phyloP scores from a whole-genome alignment of 2,329 filamentous ascomycete species.

The Macrophomina tecta region DNA sequence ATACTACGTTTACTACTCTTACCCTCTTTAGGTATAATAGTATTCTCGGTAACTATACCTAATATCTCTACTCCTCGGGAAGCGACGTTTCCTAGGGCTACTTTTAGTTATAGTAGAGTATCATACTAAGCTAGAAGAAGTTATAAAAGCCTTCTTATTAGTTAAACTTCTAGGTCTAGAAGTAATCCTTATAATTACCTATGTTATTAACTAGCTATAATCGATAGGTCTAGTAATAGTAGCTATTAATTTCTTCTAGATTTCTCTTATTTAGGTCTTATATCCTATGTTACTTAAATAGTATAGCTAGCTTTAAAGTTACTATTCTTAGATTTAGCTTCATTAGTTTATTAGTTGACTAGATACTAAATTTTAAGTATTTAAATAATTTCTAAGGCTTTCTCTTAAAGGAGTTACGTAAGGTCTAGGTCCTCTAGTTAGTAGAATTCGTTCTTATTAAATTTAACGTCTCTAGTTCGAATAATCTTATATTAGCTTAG shows the following conservation, averaged over 20 bases:
- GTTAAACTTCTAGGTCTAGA: background rate
- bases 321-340: background rate
- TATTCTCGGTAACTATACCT: too few relatives aligned
- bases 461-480: slow-evolving; percentile 7
- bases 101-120: too few relatives aligned
- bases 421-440: slow-evolving; percentile 2
- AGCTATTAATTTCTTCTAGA: background rate
- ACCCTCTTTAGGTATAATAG: too few relatives aligned
- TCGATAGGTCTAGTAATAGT: background rate
- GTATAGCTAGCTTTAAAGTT: too few relatives aligned
- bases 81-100: too few relatives aligned
- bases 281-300: too few relatives aligned
- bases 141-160: background rate
- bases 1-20: too few relatives aligned
- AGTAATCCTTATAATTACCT: background rate
- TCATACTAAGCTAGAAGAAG: background rate
- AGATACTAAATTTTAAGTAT: background rate
- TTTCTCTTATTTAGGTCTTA: too few relatives aligned
- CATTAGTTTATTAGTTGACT: background rate
- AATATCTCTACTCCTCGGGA: too few relatives aligned
- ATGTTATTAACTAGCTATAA: background rate
- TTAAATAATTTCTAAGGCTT: background rate
- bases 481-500: background rate
- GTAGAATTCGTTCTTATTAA: slow-evolving; percentile 16
- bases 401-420: background rate